Percentiles rank a stretch among this genome's conserved stretches.
Evolutionary conservation across 345 rosid genomes (phyloP).

Genomic region (Camelina laxa): DNA sequence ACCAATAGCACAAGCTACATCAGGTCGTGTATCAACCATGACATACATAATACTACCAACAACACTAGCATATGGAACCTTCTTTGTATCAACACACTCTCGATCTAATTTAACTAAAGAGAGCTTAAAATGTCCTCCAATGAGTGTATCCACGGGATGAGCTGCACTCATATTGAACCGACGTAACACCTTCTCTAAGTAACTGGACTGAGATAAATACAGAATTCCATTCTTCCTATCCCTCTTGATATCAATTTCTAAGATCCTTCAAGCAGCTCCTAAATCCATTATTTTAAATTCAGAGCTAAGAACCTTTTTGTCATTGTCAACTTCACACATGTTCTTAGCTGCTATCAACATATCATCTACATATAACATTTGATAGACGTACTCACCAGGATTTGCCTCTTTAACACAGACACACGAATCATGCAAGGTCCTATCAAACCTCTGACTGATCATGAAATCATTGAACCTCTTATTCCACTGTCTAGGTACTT

Average conservation of each 20-base stretch:
- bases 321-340: too few species aligned
- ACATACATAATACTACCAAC: neutral
- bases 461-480: too few species aligned
- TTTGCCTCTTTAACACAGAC: too few species aligned
- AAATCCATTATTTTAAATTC: too few species aligned
- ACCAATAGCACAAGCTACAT: neutral
- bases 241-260: neutral
- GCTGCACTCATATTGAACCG: neutral
- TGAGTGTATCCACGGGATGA: neutral
- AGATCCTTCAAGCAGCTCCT: too few species aligned
- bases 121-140: neutral
- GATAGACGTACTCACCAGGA: too few species aligned
- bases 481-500: too few species aligned
- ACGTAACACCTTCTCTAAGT: neutral
- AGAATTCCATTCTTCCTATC: neutral
- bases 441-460: too few species aligned
- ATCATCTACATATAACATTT: too few species aligned
- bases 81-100: neutral
- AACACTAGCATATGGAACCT: neutral
- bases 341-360: too few species aligned
- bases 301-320: too few species aligned
- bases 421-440: too few species aligned
- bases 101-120: neutral
- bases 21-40: neutral
- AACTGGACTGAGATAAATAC: neutral